Evolutionary conservation across 2,329 filamentous ascomycete genomes (phyloP).

Genomic region (Botrytis galanthina): DNA sequence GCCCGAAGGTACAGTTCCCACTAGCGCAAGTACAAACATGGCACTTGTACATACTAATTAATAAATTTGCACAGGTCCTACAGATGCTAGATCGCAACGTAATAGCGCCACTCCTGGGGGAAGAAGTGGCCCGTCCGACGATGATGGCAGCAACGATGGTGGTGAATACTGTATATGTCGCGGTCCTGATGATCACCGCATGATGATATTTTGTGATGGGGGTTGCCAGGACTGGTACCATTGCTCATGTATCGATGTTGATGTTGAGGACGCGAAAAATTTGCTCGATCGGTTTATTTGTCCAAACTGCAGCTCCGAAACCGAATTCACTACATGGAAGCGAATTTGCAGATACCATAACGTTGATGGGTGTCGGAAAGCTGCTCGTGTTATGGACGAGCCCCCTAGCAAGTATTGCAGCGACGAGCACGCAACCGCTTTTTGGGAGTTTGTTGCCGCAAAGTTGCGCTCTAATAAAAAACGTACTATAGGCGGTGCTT

Average conservation of each 20-base stretch:
- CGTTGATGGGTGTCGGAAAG: slow-evolving; percentile 32
- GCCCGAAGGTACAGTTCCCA: slow-evolving; percentile 26
- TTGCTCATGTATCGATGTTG: slow-evolving; percentile 35
- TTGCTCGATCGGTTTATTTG: slow-evolving; percentile 39
- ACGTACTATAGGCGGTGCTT: slow-evolving; percentile 34
- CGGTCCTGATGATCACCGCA: slow-evolving; percentile 37
- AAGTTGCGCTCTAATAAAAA: slow-evolving; percentile 28
- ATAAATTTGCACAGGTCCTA: slow-evolving; percentile 9
- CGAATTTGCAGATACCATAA: slow-evolving; percentile 36
- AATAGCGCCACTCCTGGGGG: slow-evolving; percentile 25
- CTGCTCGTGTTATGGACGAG: slow-evolving; percentile 33
- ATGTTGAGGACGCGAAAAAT: slow-evolving; percentile 34
- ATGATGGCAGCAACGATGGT: slow-evolving; percentile 37
- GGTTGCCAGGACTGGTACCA: slow-evolving; percentile 40
- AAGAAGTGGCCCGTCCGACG: slow-evolving; percentile 22
- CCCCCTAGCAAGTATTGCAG: slow-evolving; percentile 38
- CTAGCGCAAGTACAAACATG: neutral
- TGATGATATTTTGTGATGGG: slow-evolving; percentile 39
- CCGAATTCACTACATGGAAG: slow-evolving; percentile 35
- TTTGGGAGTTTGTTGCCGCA: slow-evolving; percentile 27
- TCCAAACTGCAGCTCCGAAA: slow-evolving; percentile 32
- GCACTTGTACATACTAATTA: neutral
- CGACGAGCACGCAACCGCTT: slow-evolving; percentile 32
- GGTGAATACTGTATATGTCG: slow-evolving; percentile 39
- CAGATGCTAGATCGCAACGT: slow-evolving; percentile 22